Evolutionary conservation across 176 grass and related monocot species (phyloP).

Genomic region (Juncus effusus): DNA sequence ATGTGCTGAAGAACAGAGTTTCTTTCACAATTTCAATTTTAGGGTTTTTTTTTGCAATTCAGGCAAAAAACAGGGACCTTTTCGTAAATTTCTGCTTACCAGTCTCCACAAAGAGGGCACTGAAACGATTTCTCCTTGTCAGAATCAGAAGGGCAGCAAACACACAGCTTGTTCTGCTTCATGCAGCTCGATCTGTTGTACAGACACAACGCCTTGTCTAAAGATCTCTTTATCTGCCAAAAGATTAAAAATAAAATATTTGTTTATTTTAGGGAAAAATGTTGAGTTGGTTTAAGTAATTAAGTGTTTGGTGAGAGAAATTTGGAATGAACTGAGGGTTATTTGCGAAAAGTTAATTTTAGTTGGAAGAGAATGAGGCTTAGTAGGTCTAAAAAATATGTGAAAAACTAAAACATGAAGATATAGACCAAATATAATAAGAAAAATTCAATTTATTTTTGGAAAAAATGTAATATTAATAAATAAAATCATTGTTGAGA

Average conservation of each 20-base stretch:
- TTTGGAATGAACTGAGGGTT: neutral
- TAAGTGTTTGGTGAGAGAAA: constrained; percentile 21
- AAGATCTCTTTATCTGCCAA: constrained; percentile 67
- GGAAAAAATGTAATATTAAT: too few relatives aligned
- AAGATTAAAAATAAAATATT: constrained; percentile 4
- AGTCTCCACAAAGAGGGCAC: constrained; percentile 66
- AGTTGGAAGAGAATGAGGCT: too few relatives aligned
- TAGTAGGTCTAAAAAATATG: too few relatives aligned
- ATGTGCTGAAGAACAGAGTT: neutral
- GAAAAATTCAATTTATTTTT: too few relatives aligned
- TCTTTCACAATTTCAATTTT: too few relatives aligned
- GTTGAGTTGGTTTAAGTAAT: neutral
- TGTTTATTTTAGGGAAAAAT: too few relatives aligned
- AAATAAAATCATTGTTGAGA: too few relatives aligned
- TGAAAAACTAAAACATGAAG: too few relatives aligned
- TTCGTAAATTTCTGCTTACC: constrained; percentile 43
- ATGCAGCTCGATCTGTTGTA: constrained; percentile 39
- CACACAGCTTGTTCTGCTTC: constrained; percentile 43
- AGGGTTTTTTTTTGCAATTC: neutral
- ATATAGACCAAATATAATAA: too few relatives aligned
- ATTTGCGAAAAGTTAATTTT: too few relatives aligned
- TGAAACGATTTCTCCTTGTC: constrained; percentile 41
- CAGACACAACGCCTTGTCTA: constrained; percentile 47
- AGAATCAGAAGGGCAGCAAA: constrained; percentile 51
- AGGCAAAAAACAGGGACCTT: neutral